These are phyloP conservation scores for Sideroxylon spinosum DNA, from an alignment of 179 eudicot species.

Conservation along the genomic window DNA sequence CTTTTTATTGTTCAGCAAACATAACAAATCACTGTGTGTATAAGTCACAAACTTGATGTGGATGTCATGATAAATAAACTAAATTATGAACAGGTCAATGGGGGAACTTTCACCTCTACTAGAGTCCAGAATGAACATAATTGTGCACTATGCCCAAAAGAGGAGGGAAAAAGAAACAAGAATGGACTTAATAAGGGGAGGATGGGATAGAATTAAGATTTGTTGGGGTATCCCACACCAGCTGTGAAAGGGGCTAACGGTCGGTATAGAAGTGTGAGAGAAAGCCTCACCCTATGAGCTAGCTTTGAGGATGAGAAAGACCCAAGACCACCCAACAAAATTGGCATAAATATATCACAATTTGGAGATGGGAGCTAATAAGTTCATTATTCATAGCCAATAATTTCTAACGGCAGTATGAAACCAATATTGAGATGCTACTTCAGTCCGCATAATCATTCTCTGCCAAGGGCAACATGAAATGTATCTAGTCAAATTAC, in stretches of 20 bases:
- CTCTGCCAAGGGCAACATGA: not conserved
- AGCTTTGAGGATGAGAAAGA: no score
- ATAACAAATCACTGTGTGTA: not conserved
- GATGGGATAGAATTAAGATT: not conserved
- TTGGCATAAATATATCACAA: not conserved
- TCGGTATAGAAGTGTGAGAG: no score
- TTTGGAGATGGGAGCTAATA: no score
- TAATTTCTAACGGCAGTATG: not conserved
- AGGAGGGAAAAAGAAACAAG: not conserved
- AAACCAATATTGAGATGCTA: conserved; percentile 5
- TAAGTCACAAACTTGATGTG: not conserved
- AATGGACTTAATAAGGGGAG: not conserved
- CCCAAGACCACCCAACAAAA: no score
- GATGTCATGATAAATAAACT: not conserved
- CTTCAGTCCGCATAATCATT: not conserved
- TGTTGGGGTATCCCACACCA: not conserved
- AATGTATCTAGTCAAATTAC: not conserved
- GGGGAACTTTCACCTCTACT: not conserved
- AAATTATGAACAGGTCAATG: not conserved
- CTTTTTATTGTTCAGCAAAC: not conserved
- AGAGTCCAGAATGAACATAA: not conserved
- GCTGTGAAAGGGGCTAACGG: no score
- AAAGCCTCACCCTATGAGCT: no score
- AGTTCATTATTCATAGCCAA: not conserved
- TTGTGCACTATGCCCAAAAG: not conserved